Base-by-base conservation (phyloP, 2,329 filamentous ascomycete genomes). In the Magnaporthiopsis rhizophila region DNA sequence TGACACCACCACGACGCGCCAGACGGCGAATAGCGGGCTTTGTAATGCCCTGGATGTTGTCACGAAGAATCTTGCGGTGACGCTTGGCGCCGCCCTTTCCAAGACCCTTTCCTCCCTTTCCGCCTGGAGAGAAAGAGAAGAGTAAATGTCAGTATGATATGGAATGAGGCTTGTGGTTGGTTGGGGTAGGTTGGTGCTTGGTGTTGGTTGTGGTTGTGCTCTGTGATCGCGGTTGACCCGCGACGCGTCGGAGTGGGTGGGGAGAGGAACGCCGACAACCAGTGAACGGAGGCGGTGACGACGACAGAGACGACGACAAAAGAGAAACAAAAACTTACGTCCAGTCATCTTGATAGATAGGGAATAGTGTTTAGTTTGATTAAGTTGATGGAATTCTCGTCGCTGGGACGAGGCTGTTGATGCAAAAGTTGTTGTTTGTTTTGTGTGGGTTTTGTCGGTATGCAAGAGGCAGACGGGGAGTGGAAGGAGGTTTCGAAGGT, bases 21-120 rank as follows among this genome's bases (percentile, higher is more conserved):
- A 97, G 92, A 96, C 93, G 93, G 76, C 93, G 90, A 81, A 97
- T 97, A 74, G 93, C 93, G 74, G 93, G 93, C 90, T 97, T 97
- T 77, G 93, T 97, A 78, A 97, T 97, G 83, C 93, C 93, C 85
- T 97, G 93, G 78, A 97, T 97, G 90, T 97, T 97, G 90, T 97
- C 93, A 82, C 93, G 92, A 80, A 97, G 87, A 85, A 97, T 97
- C 91, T 97, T 97, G 76, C 94, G 89, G 84, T 97, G 93, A 82
- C 93, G 93, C 90, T 97, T 97, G 82, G 94, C 94, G 80, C 93
- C 93, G 71, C 93, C 93, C 89, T 97, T 97, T 80, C 93, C 93
- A 81, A 97, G 92, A 79, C 92, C 93, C 88, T 97, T 97, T 79
- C 93, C 93, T 81, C 92, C 92, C 84, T 96, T 96, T 79, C 92